Base-by-base conservation (phyloP, 495 filamentous ascomycete species). In the Pyrenula massariospora region DNA sequence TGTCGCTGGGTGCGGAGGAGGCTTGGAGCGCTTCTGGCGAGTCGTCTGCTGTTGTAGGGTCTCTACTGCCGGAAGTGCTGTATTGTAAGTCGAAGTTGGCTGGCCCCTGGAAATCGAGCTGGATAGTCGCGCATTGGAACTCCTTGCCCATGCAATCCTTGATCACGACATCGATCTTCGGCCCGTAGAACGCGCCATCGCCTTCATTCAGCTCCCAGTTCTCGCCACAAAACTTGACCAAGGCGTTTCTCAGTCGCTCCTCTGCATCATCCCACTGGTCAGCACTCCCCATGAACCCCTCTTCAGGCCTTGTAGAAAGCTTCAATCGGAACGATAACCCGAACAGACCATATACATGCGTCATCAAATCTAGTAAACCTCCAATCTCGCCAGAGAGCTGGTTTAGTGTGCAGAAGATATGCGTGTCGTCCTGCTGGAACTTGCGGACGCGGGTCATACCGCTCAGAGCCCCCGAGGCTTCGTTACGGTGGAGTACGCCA, bases 121-220 rank as follows among this genome's bases (percentile, higher is more conserved):
- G 93, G 60, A 98, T 97, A 11, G 94, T 97, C 54, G 93, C 93
- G 63, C 93, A 97, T 70, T 96, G 88, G 72, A 82, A 86, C 25
- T 89, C 87, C 62, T 86, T 77, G 70, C 77, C 76, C 62, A 95
- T 76, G 24, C 85, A 84, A 66, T 96, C 91, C 2, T 79, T 80
- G 62, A 96, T 91, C 47, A 83, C 91, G 62, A 98, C 89, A 57
- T 97, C 94, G 57, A 97, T 95, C 78, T 90, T 89, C 1, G 93
- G 93, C 1, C 93, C 94, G 64, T 97, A 97, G 74, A 97, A 98
- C 25, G 93, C 94, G 64, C 93, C 93, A 62, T 98, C 93, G 52
- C 92, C 92, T 53, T 87, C 83, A 63, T 97, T 94, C 23, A 95
- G 77, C 64, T 84, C 84, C 93, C 93, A 98, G 56, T 85, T 72